phyloP scores from a whole-genome alignment of 768 basidiomycete species.

The Leccinum aurantiacum region DNA sequence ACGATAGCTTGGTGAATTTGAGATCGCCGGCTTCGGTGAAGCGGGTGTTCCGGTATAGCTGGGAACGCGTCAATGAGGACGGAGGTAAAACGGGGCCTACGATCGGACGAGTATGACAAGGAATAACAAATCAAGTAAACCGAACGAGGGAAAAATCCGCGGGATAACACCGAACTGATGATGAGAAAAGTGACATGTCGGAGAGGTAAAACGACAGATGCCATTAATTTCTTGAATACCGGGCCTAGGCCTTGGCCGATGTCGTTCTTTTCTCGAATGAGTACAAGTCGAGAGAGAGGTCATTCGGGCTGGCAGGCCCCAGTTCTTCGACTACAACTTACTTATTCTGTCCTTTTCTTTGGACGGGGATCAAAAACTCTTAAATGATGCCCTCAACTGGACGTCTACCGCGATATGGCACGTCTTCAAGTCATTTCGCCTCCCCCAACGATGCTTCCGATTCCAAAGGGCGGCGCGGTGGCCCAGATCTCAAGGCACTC shows the following conservation, averaged over 20 bases:
- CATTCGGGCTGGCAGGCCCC: constrained; percentile 1
- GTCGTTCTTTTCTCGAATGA: not conserved
- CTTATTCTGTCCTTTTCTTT: not conserved
- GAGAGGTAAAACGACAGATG: not conserved
- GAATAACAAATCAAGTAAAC: constrained; percentile 1
- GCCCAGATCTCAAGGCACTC: constrained; percentile 15
- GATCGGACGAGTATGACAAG: constrained; percentile 9
- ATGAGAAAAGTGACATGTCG: not conserved
- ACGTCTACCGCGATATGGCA: constrained; percentile 6
- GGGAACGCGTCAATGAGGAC: constrained; percentile 9
- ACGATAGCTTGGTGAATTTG: not conserved
- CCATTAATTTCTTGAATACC: constrained; percentile 19
- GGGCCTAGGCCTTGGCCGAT: constrained; percentile 6
- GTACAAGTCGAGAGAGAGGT: not conserved
- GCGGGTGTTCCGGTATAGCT: constrained; percentile 19
- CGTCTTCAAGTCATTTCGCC: constrained; percentile 22
- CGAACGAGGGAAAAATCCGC: constrained; percentile 2
- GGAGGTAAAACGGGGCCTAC: constrained; percentile 20
- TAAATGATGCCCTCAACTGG: not conserved
- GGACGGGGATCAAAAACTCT: constrained; percentile 26
- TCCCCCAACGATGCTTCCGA: constrained; percentile 17
- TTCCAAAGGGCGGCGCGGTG: constrained; percentile 8
- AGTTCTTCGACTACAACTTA: constrained; percentile 11
- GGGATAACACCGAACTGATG: constrained; percentile 12
- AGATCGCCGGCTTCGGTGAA: constrained; percentile 22